Evolutionary conservation across 164 flowering plant genomes (phyloP), one percentile per base, ranked within the genome.

Genomic region (Tinospora cordifolia): DNA sequence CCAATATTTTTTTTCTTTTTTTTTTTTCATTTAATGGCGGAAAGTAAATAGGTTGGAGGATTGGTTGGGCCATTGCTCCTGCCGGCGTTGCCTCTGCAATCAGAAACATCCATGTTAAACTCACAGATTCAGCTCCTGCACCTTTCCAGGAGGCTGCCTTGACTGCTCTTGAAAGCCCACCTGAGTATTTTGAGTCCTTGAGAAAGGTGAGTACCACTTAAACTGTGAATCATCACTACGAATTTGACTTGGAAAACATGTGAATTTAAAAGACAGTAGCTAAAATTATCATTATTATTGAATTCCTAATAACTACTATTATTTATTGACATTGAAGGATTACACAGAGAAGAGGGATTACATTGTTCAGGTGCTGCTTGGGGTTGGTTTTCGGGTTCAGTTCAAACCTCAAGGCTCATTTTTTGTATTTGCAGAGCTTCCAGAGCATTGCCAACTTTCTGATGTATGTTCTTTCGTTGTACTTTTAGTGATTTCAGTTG

Each of bases 1-100:
- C 59, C 19, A 41, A 46, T 21, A 25, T 44, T 69, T 49, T 58
- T 58, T 30, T 30, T 30, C 36, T 30, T 1, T 30, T 30, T 30
- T 30, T 4, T 9, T 24, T 62, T 27, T 54, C n/a, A 54, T 19
- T 44, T 72, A 25, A 60, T 60, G 62, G 67, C 44, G 70, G 59
- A 41, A 71, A 30, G 30, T 69, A 40, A 72, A 77, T 77, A 91
- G 97, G 97, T 67, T 90, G 97, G 96, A 88, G 96, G 76, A 69
- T 90, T 62, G 97, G 97, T 63, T 92, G 96, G 97, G 96, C 95
- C 21, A 87, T 90, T 73, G 91, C 90, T 57, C 83, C 93, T 2
- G 71, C 95, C 27, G 66, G 71, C 69, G 77, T 87, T 78, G 91
- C 96, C 26, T 83, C 87, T 65, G 90, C 92, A 69, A 83, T 90